Evolutionary conservation across 176 grass and related monocot species (phyloP).

Genomic region (Oryza nivara): DNA sequence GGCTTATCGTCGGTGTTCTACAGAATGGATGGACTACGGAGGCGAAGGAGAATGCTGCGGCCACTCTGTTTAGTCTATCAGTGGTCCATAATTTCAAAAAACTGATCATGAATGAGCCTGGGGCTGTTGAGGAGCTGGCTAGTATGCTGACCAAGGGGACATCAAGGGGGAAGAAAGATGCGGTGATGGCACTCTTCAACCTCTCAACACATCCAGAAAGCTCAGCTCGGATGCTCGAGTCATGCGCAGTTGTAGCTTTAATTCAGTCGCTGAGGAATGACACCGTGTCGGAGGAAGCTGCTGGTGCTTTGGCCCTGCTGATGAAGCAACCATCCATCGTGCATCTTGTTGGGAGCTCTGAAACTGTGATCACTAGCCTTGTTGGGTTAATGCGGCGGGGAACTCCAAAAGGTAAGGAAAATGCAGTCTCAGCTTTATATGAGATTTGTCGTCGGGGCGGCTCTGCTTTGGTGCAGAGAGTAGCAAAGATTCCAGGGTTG

Average conservation of each 20-base stretch:
- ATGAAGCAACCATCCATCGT: constrained; percentile 72
- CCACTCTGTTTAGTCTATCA: constrained; percentile 89
- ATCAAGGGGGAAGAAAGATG: constrained; percentile 87
- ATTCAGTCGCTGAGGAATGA: constrained; percentile 74
- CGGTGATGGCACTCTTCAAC: constrained; percentile 98
- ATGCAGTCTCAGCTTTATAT: constrained; percentile 88
- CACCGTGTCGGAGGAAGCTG: constrained; percentile 84
- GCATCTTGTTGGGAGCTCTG: constrained; percentile 62
- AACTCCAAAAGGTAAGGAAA: constrained; percentile 93
- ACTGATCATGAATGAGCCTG: constrained; percentile 77
- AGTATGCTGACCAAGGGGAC: constrained; percentile 77
- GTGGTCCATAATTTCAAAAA: constrained; percentile 97
- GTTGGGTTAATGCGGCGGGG: constrained; percentile 81
- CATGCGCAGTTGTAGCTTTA: constrained; percentile 60
- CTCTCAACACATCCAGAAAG: constrained; percentile 91
- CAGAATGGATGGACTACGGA: constrained; percentile 82
- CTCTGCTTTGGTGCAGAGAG: constrained; percentile 53
- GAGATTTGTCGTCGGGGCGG: constrained; percentile 84
- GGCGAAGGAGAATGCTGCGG: constrained; percentile 92
- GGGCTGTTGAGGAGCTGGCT: constrained; percentile 72
- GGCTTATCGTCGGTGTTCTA: constrained; percentile 71
- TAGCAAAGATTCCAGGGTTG: constrained; percentile 61
- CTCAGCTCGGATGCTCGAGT: constrained; percentile 71
- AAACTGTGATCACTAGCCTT: constrained; percentile 66
- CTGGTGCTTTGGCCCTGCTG: constrained; percentile 84